Percentiles rank a stretch among this genome's conserved stretches.
Evolutionary conservation across 2,329 filamentous ascomycete genomes (phyloP).

Genomic region (Neoascochyta sp.): DNA sequence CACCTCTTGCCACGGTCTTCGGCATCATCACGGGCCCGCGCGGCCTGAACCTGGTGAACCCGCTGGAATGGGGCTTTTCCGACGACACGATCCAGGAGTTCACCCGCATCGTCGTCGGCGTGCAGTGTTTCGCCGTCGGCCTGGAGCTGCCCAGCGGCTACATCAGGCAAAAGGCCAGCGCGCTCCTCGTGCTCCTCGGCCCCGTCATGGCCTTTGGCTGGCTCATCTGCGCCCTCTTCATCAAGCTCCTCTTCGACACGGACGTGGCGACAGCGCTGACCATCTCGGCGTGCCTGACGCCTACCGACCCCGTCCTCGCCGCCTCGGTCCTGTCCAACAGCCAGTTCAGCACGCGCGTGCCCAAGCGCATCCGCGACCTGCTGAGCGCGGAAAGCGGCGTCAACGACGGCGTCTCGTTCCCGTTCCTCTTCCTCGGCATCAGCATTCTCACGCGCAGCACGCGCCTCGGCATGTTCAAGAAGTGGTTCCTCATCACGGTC

Average conservation of each 20-base stretch:
- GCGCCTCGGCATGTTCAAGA: slow-evolving; percentile 42
- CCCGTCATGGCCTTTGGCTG: slow-evolving; percentile 52
- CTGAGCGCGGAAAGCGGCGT: slow-evolving; percentile 54
- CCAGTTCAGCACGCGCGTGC: slow-evolving; percentile 52
- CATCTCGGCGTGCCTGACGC: slow-evolving; percentile 54
- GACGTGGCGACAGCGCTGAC: slow-evolving; percentile 47
- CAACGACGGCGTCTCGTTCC: slow-evolving; percentile 56
- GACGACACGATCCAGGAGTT: slow-evolving; percentile 42
- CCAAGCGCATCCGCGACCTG: slow-evolving; percentile 50
- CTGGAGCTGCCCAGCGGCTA: slow-evolving; percentile 44
- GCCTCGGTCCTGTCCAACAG: slow-evolving; percentile 53
- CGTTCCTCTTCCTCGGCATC: slow-evolving; percentile 54
- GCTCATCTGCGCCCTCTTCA: slow-evolving; percentile 48
- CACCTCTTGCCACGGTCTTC: slow-evolving; percentile 46
- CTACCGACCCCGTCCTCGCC: slow-evolving; percentile 56
- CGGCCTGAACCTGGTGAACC: slow-evolving; percentile 40
- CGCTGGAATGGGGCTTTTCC: slow-evolving; percentile 42
- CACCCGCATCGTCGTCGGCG: slow-evolving; percentile 47
- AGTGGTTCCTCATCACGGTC: slow-evolving; percentile 53
- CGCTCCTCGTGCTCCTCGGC: slow-evolving; percentile 48
- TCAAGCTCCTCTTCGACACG: slow-evolving; percentile 47
- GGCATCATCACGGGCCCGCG: slow-evolving; percentile 46
- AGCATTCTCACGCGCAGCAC: slow-evolving; percentile 43
- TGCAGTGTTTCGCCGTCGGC: slow-evolving; percentile 41
- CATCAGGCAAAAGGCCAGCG: slow-evolving; percentile 51